Evolutionary conservation across 106 monocot species (phyloP).

Genomic region (Xerophyta viscosa): DNA sequence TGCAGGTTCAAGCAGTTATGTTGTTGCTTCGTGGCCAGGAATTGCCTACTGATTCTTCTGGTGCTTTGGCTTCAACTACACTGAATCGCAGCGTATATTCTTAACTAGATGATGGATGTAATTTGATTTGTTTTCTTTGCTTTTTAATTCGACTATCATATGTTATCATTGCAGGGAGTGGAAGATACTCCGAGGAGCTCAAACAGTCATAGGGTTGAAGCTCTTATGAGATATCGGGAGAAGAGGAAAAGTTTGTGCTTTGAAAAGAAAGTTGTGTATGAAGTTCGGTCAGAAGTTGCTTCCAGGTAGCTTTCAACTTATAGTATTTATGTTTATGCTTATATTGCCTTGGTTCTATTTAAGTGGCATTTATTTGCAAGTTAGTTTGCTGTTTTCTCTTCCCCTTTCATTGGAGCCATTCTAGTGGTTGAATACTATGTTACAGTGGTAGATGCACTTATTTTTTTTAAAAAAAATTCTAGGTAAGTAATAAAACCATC

Average conservation of each 20-base stretch:
- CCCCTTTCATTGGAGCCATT: too few species aligned
- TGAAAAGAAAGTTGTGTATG: conserved; percentile 15
- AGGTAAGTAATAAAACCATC: too few species aligned
- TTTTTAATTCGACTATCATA: neutral
- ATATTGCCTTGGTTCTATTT: neutral
- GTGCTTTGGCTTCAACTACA: neutral
- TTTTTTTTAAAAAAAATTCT: too few species aligned
- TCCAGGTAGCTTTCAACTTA: conserved; percentile 6
- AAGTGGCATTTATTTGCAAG: too few species aligned
- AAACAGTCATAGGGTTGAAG: conserved; percentile 13
- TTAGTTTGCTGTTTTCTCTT: too few species aligned
- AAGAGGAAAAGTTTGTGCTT: conserved; percentile 16
- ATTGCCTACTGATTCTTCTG: conserved; percentile 10
- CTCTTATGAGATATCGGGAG: conserved; percentile 15
- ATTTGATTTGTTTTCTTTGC: neutral
- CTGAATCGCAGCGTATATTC: conserved; percentile 7
- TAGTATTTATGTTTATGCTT: neutral
- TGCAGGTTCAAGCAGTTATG: conserved; percentile 17
- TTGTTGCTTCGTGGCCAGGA: conserved; percentile 18
- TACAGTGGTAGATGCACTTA: too few species aligned
- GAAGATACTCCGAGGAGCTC: neutral
- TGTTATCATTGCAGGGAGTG: neutral
- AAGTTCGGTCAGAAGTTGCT: conserved; percentile 14
- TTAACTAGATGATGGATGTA: neutral
- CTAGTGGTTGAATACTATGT: too few species aligned